Conservation (phyloP, 2,329 filamentous ascomycete species). For the Clarireedia hainanense region DNA sequence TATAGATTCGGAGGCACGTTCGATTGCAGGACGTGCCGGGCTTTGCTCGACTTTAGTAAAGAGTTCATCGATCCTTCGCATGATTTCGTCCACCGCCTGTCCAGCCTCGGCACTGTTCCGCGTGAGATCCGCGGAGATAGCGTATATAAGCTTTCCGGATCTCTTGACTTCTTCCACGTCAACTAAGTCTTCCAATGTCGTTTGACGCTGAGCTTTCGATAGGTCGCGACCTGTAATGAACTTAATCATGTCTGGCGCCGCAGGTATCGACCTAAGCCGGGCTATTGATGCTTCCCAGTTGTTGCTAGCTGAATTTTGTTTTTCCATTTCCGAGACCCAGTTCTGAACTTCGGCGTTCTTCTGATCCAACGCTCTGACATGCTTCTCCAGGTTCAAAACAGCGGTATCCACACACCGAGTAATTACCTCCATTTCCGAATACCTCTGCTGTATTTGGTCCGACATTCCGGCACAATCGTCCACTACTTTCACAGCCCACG, state of each 20-base stretch:
- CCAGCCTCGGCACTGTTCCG: constrained; percentile 54
- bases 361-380: constrained; percentile 62
- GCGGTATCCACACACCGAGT: constrained; percentile 76
- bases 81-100: constrained; percentile 50
- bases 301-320: constrained; percentile 58
- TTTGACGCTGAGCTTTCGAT: constrained; percentile 37
- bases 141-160: constrained; percentile 58
- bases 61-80: constrained; percentile 52
- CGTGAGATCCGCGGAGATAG: constrained; percentile 51
- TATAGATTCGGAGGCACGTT: constrained; percentile 53
- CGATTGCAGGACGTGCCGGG: constrained; percentile 44
- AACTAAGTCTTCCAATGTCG: constrained; percentile 67
- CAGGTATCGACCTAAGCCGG: constrained; percentile 55
- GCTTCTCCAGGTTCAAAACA: constrained; percentile 73
- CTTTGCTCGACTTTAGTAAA: constrained; percentile 56
- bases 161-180: constrained; percentile 65
- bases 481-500: constrained; percentile 68
- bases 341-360: constrained; percentile 64
- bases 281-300: constrained; percentile 63
- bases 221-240: constrained; percentile 51
- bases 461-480: constrained; percentile 63
- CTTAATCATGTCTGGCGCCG: constrained; percentile 56
- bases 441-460: constrained; percentile 53
- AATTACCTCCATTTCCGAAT: constrained; percentile 68
- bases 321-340: constrained; percentile 60